Base-by-base conservation (phyloP, 1,284 basidiomycete species). In the Austroboletus niveus region DNA sequence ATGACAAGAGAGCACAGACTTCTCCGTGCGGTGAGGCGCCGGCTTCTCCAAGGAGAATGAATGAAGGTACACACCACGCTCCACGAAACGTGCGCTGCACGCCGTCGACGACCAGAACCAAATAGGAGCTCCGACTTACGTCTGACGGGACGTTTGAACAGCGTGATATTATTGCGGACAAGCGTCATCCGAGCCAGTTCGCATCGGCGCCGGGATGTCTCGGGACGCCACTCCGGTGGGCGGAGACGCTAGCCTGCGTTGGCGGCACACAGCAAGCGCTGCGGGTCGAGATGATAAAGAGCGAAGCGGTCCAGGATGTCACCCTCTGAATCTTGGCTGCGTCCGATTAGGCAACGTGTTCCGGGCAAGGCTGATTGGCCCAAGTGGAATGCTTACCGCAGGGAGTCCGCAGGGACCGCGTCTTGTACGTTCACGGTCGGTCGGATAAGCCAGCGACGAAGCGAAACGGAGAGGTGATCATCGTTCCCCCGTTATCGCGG, bases 91-190 rank as follows among this genome's bases (percentile, higher is more conserved):
- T 45, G 45, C 42, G 14, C 24, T 39, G 42, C 49, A 52, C 41
- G 39, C 50, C 20, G 31, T 27, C 41, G 15, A 42, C 24, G 22
- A 42, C 24, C 40, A 29, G 30, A 20, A 40, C 11, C 35, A 42
- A 39, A 43, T 56, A 54, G 50, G 54, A 52, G 45, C 42, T 22
- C 15, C 42, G 38, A 35, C 29, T 58, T 56, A 56, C 55, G 55
- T 58, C 53, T 38, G 43, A 46, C 41, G 50, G 12, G 8, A 12
- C 12, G 11, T 35, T 14, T 14, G 34, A 35, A 14, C 34, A 15
- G 34, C 15, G 5, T 12, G 11, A 35, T 35, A 35, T 35, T 17
- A 17, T 17, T 17, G 17, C 17, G 17, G 17, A 17, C 17, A 17
- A 17, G 17, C 17, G 22, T 24, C 22, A 24, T 34, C 32, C 32